Percentiles rank a stretch among this genome's conserved stretches.
These are phyloP conservation scores for Pichia exigua DNA, from an alignment of 805 yeast species.

Conservation along the genomic window DNA sequence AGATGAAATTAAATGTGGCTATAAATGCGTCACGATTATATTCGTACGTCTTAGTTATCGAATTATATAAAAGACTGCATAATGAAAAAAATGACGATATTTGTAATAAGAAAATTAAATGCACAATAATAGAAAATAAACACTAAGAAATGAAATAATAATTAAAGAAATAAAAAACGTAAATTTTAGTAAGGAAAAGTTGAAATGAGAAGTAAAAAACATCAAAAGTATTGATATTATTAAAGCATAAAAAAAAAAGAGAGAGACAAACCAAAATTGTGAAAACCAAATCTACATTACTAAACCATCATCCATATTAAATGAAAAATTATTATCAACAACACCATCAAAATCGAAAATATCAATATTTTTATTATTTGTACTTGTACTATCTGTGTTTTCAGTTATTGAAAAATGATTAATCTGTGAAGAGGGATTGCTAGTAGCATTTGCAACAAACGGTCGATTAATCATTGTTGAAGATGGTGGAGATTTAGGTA, in stretches of 20 bases:
- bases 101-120: not conserved
- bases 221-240: not conserved
- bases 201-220: not conserved
- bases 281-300: constrained; percentile 1
- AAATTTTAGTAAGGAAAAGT: too few species aligned
- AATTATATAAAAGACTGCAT: too few species aligned
- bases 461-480: not conserved
- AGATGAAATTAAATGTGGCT: too few species aligned
- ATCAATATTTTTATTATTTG: not conserved
- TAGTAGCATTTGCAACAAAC: not conserved
- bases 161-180: too few species aligned
- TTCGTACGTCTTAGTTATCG: too few species aligned
- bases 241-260: not conserved
- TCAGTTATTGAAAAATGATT: not conserved
- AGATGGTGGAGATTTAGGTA: not conserved
- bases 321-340: constrained; percentile 5
- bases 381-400: not conserved
- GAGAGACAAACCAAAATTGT: too few species aligned
- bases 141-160: not conserved
- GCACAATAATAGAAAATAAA: not conserved
- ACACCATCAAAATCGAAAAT: constrained; percentile 4
- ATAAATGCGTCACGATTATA: too few species aligned
- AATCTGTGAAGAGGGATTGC: not conserved
- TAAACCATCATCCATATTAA: constrained; percentile 9
- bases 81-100: not conserved